Evolutionary conservation across 441 rosid species (phyloP).

Genomic region (Pelargonium hybrid): DNA sequence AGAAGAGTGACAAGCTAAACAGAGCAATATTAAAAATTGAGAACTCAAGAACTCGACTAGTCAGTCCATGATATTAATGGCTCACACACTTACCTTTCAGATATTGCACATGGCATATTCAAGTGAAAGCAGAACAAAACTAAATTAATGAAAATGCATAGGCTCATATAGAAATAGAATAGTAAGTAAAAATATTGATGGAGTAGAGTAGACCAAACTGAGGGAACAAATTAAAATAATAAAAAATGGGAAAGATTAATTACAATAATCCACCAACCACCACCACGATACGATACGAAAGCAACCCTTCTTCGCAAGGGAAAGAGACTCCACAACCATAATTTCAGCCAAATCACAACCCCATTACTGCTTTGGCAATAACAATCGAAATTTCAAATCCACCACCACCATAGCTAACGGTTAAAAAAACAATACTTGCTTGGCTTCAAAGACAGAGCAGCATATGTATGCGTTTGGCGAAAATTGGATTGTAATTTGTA

Average conservation of each 20-base stretch:
- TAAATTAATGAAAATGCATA: constrained; percentile 3
- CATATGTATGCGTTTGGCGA: too few relatives aligned
- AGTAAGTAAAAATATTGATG: constrained; percentile 1
- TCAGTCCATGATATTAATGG: background rate
- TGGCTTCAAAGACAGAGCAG: too few relatives aligned
- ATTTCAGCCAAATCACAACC: background rate
- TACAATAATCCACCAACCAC: constrained; percentile 36
- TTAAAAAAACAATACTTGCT: background rate
- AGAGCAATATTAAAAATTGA: background rate
- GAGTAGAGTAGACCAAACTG: background rate
- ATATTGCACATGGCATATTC: background rate
- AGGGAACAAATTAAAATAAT: constrained; percentile 4
- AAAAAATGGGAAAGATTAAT: constrained; percentile 16
- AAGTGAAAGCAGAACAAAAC: background rate
- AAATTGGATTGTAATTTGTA: too few relatives aligned
- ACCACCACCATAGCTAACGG: constrained; percentile 3
- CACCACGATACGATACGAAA: constrained; percentile 28
- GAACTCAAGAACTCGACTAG: background rate
- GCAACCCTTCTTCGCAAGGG: constrained; percentile 45
- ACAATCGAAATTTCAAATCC: background rate
- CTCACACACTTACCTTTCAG: constrained; percentile 4
- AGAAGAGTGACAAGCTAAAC: background rate
- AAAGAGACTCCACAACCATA: constrained; percentile 15
- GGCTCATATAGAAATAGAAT: constrained; percentile 7
- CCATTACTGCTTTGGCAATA: background rate